Base-by-base conservation (phyloP, 768 basidiomycete genomes). In the Arthromyces matolae region DNA sequence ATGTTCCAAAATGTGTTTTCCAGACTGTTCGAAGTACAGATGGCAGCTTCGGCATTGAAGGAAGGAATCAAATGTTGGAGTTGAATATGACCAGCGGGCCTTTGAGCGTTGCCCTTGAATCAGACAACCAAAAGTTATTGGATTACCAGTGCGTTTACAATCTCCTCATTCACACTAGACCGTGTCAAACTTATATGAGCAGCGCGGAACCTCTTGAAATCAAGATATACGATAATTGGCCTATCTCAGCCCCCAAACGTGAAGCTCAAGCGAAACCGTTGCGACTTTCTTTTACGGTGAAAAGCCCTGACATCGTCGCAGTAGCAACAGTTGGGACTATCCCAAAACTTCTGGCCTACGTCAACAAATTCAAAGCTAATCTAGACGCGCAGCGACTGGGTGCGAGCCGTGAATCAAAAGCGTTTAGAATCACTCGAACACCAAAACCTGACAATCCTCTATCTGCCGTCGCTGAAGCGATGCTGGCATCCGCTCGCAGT, bases 401-500 rank as follows among this genome's bases (percentile, higher is more conserved):
- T 1, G 92, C 92, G 3, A 82, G 81, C 52, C 75, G 81, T 31
- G 89, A 91, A 66, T 92, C 90, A 1, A 77, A 76, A 49, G 82
- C 84, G 1, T 93, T 89, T 73, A 75, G 85, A 19, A 75, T 77
- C n/a, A 80, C 81, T 12, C 79, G 79, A n/a, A 71, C 76, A 5
- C 83, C 86, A 5, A 84, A 80, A 57, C 86, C 86, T 6, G 84
- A 84, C 42, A 91, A 90, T 53, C 83, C 90, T 2, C 70, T 93
- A 13, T 89, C 88, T 1, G 80, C 86, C 10, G 89, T 93, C n/a
- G 90, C 91, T 1, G 81, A 87, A 52, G 87, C 89, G 24, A 88
- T 92, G 81, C 64, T 93, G 31, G 72, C 78, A 45, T 86, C 88
- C 0, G 86, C 90, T 22, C 78, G 81, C 33, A 81, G 71, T 34